phyloP scores from a whole-genome alignment of 2,329 filamentous ascomycete genomes.

The Blastomyces percursus region DNA sequence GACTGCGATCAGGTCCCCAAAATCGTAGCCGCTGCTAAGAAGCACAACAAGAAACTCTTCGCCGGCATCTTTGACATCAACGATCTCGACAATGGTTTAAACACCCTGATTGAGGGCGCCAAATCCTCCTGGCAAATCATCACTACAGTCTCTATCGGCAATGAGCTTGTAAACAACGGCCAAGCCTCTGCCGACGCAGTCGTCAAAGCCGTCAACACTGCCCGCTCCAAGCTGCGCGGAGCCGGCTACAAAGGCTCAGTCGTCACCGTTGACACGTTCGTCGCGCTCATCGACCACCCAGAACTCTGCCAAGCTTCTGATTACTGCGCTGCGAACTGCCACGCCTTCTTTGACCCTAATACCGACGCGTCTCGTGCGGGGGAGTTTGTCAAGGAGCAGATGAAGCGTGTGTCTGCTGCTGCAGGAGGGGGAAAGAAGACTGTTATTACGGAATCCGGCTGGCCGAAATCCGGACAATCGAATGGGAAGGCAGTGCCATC shows the following conservation, averaged over 20 bases:
- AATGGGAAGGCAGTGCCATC: conserved; percentile 63
- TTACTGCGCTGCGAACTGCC: conserved; percentile 70
- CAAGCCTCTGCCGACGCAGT: conserved; percentile 45
- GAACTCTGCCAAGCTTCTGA: conserved; percentile 62
- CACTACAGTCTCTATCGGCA: conserved; percentile 65
- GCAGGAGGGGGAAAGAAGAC: conserved; percentile 49
- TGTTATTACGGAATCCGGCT: conserved; percentile 73
- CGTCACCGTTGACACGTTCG: conserved; percentile 70
- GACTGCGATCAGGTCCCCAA: conserved; percentile 63
- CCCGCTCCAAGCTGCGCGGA: conserved; percentile 46
- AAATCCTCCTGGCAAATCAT: conserved; percentile 56
- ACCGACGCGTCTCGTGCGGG: conserved; percentile 52
- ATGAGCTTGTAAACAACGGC: conserved; percentile 64
- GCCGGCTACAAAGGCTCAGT: conserved; percentile 62
- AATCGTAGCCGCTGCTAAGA: conserved; percentile 51
- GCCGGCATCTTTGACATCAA: conserved; percentile 60
- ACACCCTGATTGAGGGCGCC: conserved; percentile 50
- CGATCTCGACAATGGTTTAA: conserved; percentile 46
- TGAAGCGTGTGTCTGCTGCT: conserved; percentile 34
- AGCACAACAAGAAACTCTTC: conserved; percentile 59
- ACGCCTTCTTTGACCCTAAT: conserved; percentile 69
- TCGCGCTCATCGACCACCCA: conserved; percentile 54
- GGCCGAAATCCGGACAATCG: conserved; percentile 57
- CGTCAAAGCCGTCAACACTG: conserved; percentile 46
- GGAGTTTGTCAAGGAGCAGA: conserved; percentile 51